phyloP scores from a whole-genome alignment of 441 rosid species.

The Syzygium syzygioides region DNA sequence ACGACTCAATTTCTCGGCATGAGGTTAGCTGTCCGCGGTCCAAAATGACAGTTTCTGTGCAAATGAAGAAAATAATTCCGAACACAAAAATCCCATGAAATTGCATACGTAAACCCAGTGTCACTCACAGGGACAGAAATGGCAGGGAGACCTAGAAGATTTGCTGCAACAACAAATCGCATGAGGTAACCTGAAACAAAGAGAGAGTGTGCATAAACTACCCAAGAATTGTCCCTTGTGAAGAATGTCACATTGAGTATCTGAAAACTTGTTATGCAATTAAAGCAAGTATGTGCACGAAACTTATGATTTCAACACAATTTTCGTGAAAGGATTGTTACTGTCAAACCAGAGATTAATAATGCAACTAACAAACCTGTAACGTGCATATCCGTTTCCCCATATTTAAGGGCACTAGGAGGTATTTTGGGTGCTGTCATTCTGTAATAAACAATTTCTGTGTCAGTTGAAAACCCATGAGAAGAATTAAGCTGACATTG shows the following conservation, averaged over 20 bases:
- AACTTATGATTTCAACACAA: background rate
- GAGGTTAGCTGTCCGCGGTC: background rate
- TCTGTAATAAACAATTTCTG: slow-evolving; percentile 25
- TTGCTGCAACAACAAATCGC: slow-evolving; percentile 55
- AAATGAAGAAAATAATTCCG: background rate
- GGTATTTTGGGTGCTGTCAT: slow-evolving; percentile 92
- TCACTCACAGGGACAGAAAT: slow-evolving; percentile 72
- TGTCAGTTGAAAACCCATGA: background rate
- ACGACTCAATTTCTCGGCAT: background rate
- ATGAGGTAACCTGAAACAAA: slow-evolving; percentile 57
- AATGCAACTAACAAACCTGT: slow-evolving; percentile 37
- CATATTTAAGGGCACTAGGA: slow-evolving; percentile 55
- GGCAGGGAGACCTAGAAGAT: slow-evolving; percentile 85
- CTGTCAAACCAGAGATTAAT: background rate
- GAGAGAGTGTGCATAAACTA: background rate
- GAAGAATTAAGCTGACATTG: background rate
- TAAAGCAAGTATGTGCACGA: background rate
- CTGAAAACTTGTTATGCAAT: background rate
- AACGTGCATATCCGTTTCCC: slow-evolving; percentile 71
- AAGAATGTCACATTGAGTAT: background rate
- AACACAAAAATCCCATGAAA: background rate
- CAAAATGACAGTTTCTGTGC: background rate
- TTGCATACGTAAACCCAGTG: background rate
- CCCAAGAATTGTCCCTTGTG: background rate
- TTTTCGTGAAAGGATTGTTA: background rate